These are phyloP conservation scores for Penicillium roqueforti DNA, from an alignment of 495 filamentous ascomycete species.

Conservation along the genomic window DNA sequence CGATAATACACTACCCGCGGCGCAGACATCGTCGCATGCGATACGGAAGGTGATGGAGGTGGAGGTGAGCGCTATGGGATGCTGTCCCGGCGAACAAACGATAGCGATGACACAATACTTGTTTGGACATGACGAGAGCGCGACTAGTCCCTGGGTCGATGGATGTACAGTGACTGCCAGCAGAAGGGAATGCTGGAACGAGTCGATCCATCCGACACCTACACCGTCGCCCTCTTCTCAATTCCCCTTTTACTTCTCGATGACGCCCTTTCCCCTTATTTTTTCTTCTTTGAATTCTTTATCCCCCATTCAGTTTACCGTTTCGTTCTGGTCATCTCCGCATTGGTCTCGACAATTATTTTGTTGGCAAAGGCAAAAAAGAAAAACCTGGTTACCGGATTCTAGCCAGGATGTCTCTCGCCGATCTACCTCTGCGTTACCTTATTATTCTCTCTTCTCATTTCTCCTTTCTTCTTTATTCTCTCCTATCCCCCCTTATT, in stretches of 20 bases:
- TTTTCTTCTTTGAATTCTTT: conserved; percentile 21
- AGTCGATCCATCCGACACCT: conserved; percentile 7
- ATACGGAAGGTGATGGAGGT: conserved; percentile 27
- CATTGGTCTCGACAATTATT: conserved; percentile 41
- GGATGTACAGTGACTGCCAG: conserved; percentile 11
- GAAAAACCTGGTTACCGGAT: conserved; percentile 32
- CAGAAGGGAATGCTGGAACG: neutral
- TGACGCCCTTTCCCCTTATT: conserved; percentile 31
- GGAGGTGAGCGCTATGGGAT: conserved; percentile 20
- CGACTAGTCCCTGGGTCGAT: conserved; percentile 10
- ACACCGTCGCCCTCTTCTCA: conserved; percentile 7
- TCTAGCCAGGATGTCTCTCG: conserved; percentile 33
- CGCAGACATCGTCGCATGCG: conserved; percentile 28
- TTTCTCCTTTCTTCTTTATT: conserved; percentile 22
- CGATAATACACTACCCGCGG: conserved; percentile 34
- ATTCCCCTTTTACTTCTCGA: conserved; percentile 16
- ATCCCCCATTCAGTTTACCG: conserved; percentile 19
- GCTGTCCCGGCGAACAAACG: conserved; percentile 24
- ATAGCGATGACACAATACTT: conserved; percentile 31
- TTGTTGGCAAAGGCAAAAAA: conserved; percentile 31
- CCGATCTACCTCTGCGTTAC: conserved; percentile 21
- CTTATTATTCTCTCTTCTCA: conserved; percentile 14
- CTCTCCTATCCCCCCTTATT: conserved; percentile 26
- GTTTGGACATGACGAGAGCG: conserved; percentile 25
- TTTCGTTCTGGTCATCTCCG: conserved; percentile 28